Percentiles rank a stretch among this genome's conserved stretches.
Conservation (phyloP, 2,329 filamentous ascomycete genomes). For the Venturia carpophila region DNA sequence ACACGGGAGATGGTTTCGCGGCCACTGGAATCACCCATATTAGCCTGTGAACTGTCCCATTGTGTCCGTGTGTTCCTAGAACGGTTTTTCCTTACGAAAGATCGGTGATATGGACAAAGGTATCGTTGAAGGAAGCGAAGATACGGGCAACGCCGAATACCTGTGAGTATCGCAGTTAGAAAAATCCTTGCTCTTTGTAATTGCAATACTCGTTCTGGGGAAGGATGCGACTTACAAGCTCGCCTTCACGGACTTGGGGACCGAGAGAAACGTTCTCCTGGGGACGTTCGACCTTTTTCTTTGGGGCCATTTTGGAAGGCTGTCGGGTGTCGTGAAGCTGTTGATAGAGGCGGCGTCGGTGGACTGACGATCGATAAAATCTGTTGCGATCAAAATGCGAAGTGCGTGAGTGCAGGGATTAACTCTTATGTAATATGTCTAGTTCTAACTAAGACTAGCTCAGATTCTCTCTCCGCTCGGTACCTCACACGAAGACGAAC, state of each 20-base stretch:
- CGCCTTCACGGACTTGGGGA: constrained; percentile 92
- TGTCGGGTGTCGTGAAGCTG: background rate
- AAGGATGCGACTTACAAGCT: constrained; percentile 28
- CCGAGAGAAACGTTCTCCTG: constrained; percentile 98
- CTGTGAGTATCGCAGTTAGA: background rate
- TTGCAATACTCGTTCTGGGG: constrained; percentile 17
- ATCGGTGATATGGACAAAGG: constrained; percentile 95
- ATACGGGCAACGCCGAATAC: constrained; percentile 98
- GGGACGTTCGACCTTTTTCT: constrained; percentile 57
- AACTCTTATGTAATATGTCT: background rate
- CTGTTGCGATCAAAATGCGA: background rate
- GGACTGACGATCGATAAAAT: background rate
- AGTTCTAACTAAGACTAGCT: background rate
- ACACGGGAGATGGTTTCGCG: constrained; percentile 99
- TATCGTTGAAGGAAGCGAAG: constrained; percentile 69
- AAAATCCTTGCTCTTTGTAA: background rate
- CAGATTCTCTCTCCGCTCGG: too few relatives aligned
- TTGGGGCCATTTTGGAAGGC: constrained; percentile 15
- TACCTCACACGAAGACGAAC: too few relatives aligned
- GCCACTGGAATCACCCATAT: constrained; percentile 74
- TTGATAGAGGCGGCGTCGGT: background rate
- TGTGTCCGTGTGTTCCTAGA: too few relatives aligned
- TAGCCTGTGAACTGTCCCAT: constrained; percentile 40
- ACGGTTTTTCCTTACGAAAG: constrained; percentile 46
- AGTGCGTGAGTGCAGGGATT: background rate